These are phyloP conservation scores for Pilatotrama ljubarskyi DNA, from an alignment of 768 basidiomycete genomes.

Conservation along the genomic window DNA sequence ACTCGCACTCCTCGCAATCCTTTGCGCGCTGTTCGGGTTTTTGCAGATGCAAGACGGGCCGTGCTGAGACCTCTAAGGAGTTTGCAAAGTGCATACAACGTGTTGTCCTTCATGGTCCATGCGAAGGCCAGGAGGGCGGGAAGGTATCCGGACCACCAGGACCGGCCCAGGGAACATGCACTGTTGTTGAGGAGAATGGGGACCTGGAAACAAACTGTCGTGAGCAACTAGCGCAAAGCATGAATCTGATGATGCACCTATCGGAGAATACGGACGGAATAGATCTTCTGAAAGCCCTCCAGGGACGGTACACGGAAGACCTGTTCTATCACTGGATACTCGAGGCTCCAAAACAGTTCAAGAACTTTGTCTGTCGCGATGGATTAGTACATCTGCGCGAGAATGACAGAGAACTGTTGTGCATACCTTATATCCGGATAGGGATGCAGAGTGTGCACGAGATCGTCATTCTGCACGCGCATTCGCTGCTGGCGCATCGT, in stretches of 20 bases:
- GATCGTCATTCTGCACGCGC: slow-evolving; percentile 36
- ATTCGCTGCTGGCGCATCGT: slow-evolving; percentile 40
- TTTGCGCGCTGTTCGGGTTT: no score
- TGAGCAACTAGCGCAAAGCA: no score
- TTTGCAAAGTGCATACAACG: slow-evolving; percentile 6
- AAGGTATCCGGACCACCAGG: no score
- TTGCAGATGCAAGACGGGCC: slow-evolving; percentile 1
- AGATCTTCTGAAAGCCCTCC: not conserved
- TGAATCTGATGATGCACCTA: not conserved
- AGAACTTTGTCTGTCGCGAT: slow-evolving; percentile 29
- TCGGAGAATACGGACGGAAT: not conserved
- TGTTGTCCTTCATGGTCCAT: slow-evolving; percentile 11
- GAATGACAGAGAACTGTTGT: not conserved
- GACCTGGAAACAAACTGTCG: no score
- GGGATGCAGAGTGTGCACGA: slow-evolving; percentile 27
- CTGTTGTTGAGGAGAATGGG: no score
- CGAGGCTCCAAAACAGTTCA: slow-evolving; percentile 24
- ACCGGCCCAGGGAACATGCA: no score
- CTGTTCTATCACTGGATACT: slow-evolving; percentile 32
- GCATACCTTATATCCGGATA: slow-evolving; percentile 26
- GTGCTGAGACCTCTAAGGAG: slow-evolving; percentile 4
- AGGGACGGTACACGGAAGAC: no score
- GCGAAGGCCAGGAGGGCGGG: not conserved
- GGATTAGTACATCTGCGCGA: slow-evolving; percentile 24
- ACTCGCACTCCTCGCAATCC: no score